Evolutionary conservation across 495 filamentous ascomycete genomes (phyloP), one percentile per base, ranked within the genome.

Genomic region (Durotheca rogersii): DNA sequence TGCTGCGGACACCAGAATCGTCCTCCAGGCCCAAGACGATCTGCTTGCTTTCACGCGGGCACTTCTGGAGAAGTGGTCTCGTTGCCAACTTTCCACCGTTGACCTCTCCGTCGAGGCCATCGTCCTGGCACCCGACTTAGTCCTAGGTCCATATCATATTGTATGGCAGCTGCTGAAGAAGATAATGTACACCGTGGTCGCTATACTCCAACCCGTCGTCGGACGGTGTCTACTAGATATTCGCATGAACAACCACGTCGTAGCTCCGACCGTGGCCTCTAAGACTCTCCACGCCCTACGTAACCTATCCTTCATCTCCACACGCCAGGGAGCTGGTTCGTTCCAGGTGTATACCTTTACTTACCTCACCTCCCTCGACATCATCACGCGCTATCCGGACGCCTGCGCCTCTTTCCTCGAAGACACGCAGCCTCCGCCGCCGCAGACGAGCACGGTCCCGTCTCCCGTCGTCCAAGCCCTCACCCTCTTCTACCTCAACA

Each of bases 401-500:
- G 74, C 88, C 37, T 79, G 83, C 3, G 80, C 84, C 51, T 75
- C 80, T 39, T 92, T 95, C 64, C 67, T 98, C 12, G 74, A 70
- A 60, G 79, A 76, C 40, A 76, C 65, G 80, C 87, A 67, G 68
- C 81, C 67, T 74, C 79, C 44, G 64, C 66, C 36, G 72, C 80
- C 53, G 69, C 80, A 47, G 20, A 45, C 49, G 18, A 81, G 81
- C 18, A 72, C 73, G 18, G 86, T 95, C 16, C 89, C 93, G 0
- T 58, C 70, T 0, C 87, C 91, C 1, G 72, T 94, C 11, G 83
- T 92, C 56, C 76, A 89, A 36, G 89, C 81, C 53, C 73, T 89
- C 7, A 88, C 95, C 67, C 82, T 95, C 41, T 98, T 87, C 76
- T 97, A 95, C 69, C 80, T 98, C 33, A 96, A 96, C 63, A 82